phyloP scores from a whole-genome alignment of 352 stramenopile species.

The Peronospora belbahrii region DNA sequence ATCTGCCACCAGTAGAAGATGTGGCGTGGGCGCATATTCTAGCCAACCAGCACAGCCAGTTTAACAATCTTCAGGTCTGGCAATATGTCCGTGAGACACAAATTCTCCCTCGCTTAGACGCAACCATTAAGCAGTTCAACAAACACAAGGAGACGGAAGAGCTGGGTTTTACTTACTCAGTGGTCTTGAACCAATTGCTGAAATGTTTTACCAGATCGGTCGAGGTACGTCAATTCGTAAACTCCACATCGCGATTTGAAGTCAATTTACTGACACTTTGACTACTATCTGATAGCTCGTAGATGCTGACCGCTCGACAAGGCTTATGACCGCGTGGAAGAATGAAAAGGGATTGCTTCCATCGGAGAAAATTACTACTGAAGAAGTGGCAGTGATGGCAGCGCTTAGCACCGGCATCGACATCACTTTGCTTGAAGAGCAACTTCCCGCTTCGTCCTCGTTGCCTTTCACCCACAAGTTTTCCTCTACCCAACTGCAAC shows the following conservation, averaged over 20 bases:
- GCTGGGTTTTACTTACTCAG: constrained; percentile 71
- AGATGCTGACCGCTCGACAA: constrained; percentile 37
- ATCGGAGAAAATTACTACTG: constrained; percentile 23
- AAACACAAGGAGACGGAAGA: constrained; percentile 62
- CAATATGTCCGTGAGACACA: constrained; percentile 75
- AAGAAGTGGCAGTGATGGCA: constrained; percentile 50
- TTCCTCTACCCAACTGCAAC: constrained; percentile 32
- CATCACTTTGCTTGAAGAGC: constrained; percentile 54
- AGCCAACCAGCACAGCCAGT: constrained; percentile 70
- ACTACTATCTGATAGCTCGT: constrained; percentile 29
- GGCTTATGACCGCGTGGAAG: constrained; percentile 32
- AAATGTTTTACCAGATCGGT: constrained; percentile 76
- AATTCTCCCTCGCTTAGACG: constrained; percentile 63
- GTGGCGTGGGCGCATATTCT: constrained; percentile 79
- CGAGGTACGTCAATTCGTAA: constrained; percentile 37
- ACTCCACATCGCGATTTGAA: neutral
- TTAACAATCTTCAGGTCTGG: constrained; percentile 84
- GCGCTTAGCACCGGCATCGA: constrained; percentile 48
- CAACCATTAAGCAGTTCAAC: constrained; percentile 45
- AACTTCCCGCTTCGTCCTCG: constrained; percentile 32
- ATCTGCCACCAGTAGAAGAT: constrained; percentile 42
- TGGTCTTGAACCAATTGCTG: constrained; percentile 68
- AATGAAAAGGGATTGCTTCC: constrained; percentile 22
- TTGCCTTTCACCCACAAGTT: constrained; percentile 32
- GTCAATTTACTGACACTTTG: neutral